Evolutionary conservation across 169 alveolate species (phyloP).

Genomic region (Plasmodium berghei): DNA sequence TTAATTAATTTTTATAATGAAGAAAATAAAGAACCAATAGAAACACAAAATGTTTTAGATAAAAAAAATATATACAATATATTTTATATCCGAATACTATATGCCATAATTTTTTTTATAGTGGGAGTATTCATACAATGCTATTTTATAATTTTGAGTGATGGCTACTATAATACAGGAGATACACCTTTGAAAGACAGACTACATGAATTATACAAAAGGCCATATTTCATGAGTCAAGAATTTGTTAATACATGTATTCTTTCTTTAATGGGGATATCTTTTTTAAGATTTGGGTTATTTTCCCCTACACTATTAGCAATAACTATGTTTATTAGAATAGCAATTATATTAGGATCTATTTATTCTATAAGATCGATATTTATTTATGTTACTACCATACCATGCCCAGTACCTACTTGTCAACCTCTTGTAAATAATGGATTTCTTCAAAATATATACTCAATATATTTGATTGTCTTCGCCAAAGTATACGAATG

Average conservation of each 20-base stretch:
- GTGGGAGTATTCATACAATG: constrained; percentile 70
- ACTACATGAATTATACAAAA: constrained; percentile 75
- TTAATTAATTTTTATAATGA: no score
- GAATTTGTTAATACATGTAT: constrained; percentile 64
- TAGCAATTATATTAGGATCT: constrained; percentile 62
- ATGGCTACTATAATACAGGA: constrained; percentile 47
- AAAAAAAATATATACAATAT: constrained; percentile 20
- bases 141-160: constrained; percentile 58
- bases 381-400: constrained; percentile 80
- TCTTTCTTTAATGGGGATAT: constrained; percentile 27
- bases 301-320: constrained; percentile 77
- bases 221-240: constrained; percentile 28
- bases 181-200: constrained; percentile 79
- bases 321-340: constrained; percentile 75
- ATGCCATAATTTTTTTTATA: constrained; percentile 35
- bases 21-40: neutral
- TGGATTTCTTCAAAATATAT: constrained; percentile 32
- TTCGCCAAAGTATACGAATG: constrained; percentile 79
- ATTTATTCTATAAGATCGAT: constrained; percentile 79
- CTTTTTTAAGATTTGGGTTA: constrained; percentile 65
- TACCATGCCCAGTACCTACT: constrained; percentile 78
- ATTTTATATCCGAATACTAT: constrained; percentile 45
- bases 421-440: constrained; percentile 75
- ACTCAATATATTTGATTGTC: constrained; percentile 66
- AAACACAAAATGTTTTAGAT: constrained; percentile 5